Base-by-base conservation (phyloP, 108 stramenopile species). In the Skeletonema marinoi region DNA sequence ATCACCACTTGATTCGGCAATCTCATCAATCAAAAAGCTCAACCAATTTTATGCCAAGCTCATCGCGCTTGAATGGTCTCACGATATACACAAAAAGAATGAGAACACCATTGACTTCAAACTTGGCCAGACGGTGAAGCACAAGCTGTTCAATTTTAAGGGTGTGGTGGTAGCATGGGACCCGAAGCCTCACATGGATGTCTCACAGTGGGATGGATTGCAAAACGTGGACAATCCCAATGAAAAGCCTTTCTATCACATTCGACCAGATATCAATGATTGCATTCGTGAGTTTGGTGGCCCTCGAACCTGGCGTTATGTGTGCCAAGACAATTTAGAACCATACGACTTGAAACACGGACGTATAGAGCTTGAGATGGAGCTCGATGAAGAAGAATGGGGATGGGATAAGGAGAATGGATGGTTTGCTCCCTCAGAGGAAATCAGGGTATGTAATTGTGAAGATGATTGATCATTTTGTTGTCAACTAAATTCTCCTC, bases 81-180 rank as follows among this genome's bases (percentile, higher is more conserved):
- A 88, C 21, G 78, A 85, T 36, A 60, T 58, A 61, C 70, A 86
- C 41, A 16, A 70, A 54, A 78, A 88, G 25, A 65, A 76, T 31
- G 84, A 71, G 6, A 54, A 70, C 29, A 56, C 58, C 6, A 84
- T 88, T 30, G 44, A 86, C 16, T 95, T 87, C 69, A 68, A 73
- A 17, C 75, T 95, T 35, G 94, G 94, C 13, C 82, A 91, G 41
- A 65, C 89, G 14, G 90, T 95, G 4, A 67, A 74, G 58, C 92
- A 93, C 80, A 91, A 88, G 59, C 65, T 83, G 13, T 92, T 88
- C 70, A 92, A 90, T 7, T 95, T 89, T 70, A 77, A 89, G 33
- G 94, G 94, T 30, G 89, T 95, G 19, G 77, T 95, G 17, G 80
- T 89, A 19, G 89, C 87, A 21, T 92, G 89, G 86, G 89, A 95